phyloP scores from a whole-genome alignment of 164 flowering plant genomes.

The Warburgia ugandensis region DNA sequence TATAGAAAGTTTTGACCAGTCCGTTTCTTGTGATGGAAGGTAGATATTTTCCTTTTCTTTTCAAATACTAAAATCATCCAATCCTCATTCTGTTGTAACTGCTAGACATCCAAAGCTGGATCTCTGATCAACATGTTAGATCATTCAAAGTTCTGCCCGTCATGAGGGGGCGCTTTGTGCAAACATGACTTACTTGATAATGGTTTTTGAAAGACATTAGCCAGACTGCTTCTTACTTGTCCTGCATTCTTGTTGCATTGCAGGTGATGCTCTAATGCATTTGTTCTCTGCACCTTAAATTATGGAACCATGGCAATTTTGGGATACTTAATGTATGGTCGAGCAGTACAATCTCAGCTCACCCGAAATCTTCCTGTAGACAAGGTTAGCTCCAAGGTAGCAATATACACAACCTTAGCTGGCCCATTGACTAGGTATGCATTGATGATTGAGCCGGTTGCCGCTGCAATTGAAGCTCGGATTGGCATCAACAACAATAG shows the following conservation, averaged over 20 bases:
- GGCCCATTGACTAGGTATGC: slow-evolving; percentile 73
- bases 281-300: slow-evolving; percentile 36
- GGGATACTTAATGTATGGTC: slow-evolving; percentile 80
- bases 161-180: no score
- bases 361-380: slow-evolving; percentile 67
- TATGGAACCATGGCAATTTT: slow-evolving; percentile 65
- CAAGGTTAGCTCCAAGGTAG: slow-evolving; percentile 52
- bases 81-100: no score
- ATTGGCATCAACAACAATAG: slow-evolving; percentile 23
- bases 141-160: no score
- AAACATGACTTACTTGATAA: slow-evolving; percentile 22
- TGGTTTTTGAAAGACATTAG: not conserved
- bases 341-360: slow-evolving; percentile 51
- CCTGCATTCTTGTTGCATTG: slow-evolving; percentile 8
- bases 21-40: no score
- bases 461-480: slow-evolving; percentile 33
- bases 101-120: no score
- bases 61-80: no score
- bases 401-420: slow-evolving; percentile 62
- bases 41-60: no score
- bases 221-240: not conserved
- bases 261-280: slow-evolving; percentile 74
- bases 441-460: slow-evolving; percentile 54
- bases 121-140: no score
- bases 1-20: no score